Percentiles rank a stretch among this genome's conserved stretches.
Evolutionary conservation across 1,284 basidiomycete genomes (phyloP).

Genomic region (Psilocybe mexicana): DNA sequence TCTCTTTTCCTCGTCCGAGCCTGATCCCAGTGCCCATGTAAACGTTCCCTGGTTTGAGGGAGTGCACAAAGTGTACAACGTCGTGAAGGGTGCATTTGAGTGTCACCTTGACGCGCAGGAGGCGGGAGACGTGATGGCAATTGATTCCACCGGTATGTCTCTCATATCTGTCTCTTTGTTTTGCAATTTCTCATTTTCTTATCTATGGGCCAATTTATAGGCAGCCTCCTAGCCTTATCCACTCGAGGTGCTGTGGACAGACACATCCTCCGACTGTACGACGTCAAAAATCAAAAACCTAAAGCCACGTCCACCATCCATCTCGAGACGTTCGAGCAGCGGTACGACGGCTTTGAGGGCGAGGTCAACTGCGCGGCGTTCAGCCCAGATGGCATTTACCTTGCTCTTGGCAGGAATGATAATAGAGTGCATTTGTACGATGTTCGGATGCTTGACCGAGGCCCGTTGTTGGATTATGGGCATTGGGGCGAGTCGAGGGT

Average conservation of each 20-base stretch:
- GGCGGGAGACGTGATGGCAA: slow-evolving; percentile 53
- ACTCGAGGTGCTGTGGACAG: slow-evolving; percentile 36
- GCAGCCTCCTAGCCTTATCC: slow-evolving; percentile 46
- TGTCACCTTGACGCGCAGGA: slow-evolving; percentile 47
- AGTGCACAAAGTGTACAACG: slow-evolving; percentile 54
- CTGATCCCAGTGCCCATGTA: slow-evolving; percentile 21
- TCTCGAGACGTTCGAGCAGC: slow-evolving; percentile 33
- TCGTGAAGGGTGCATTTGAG: slow-evolving; percentile 22
- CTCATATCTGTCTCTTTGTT: not conserved
- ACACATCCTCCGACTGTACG: slow-evolving; percentile 54
- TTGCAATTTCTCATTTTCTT: not conserved
- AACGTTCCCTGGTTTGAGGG: slow-evolving; percentile 32
- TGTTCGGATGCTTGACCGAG: slow-evolving; percentile 48
- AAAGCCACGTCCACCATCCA: slow-evolving; percentile 29
- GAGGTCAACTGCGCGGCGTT: slow-evolving; percentile 54
- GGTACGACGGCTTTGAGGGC: slow-evolving; percentile 25
- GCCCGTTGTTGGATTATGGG: slow-evolving; percentile 46
- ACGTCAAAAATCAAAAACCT: slow-evolving; percentile 39
- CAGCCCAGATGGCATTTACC: slow-evolving; percentile 61
- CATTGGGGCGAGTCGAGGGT: slow-evolving; percentile 43
- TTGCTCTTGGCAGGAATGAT: slow-evolving; percentile 62
- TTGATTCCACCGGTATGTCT: slow-evolving; percentile 45
- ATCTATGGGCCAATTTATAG: slow-evolving; percentile 24
- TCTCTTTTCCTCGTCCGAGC: slow-evolving; percentile 63
- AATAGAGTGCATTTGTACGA: slow-evolving; percentile 66